phyloP scores from a whole-genome alignment of 208 protist species.

The Wallacemonas sp. region DNA sequence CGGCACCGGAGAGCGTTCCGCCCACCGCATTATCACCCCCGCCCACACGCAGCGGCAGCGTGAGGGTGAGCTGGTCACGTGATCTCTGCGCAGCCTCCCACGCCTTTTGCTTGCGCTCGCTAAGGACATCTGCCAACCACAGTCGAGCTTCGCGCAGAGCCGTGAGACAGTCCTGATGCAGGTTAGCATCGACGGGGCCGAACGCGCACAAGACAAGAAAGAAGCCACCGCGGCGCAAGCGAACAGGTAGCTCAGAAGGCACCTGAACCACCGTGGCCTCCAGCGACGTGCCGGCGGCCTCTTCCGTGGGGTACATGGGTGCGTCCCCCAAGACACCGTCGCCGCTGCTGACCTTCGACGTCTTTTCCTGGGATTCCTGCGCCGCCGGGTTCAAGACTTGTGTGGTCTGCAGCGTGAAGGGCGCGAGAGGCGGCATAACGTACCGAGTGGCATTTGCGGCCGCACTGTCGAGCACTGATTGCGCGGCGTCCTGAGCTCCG shows the following conservation, averaged over 20 bases:
- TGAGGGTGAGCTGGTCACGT: neutral
- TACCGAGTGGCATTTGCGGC: neutral
- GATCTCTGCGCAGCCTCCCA: slow-evolving; percentile 32
- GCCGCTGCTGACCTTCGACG: no score
- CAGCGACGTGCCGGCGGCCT: neutral
- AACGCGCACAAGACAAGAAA: slow-evolving; percentile 66
- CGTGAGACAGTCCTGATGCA: slow-evolving; percentile 44
- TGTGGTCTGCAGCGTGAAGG: slow-evolving; percentile 1
- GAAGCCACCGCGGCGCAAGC: slow-evolving; percentile 46
- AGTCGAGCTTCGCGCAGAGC: slow-evolving; percentile 39
- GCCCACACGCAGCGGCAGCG: neutral
- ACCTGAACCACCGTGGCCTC: neutral
- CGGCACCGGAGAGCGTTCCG: neutral
- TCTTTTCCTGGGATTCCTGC: neutral
- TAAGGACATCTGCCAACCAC: slow-evolving; percentile 42
- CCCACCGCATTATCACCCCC: no score
- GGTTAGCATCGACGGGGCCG: slow-evolving; percentile 40
- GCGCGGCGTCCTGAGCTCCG: slow-evolving; percentile 8
- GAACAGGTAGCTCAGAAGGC: slow-evolving; percentile 21
- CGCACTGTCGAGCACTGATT: neutral
- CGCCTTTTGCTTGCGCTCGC: slow-evolving; percentile 28
- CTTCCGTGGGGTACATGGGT: slow-evolving; percentile 8
- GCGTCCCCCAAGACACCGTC: neutral
- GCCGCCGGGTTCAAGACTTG: neutral
- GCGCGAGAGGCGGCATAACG: neutral